Base-by-base conservation (phyloP, 176 grass and related monocot genomes). In the Phoenix roebelenii region DNA sequence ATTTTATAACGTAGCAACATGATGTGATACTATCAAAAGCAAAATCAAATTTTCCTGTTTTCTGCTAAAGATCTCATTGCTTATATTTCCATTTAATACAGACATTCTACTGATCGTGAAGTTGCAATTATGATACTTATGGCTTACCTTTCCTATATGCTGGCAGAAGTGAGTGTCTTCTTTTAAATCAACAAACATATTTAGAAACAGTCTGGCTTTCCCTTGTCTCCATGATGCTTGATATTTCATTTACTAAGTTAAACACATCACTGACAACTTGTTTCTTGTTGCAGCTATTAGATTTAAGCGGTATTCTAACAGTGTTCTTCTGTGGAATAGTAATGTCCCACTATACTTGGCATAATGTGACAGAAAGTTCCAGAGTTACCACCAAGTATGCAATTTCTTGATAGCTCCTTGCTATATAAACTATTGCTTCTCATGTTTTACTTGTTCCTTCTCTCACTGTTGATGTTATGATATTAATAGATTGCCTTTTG, bases 331-430 rank as follows among this genome's bases (percentile, higher is more conserved):
- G 85, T 49, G 90, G 90, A 50, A 95, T 95, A 3, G 74, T 89
- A 56, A 95, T 95, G 90, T 89, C 85, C 5, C 90, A 95, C 71
- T 95, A 95, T 70, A 95, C 90, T 67, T 95, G 90, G 90, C 90
- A 95, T 71, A 95, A 95, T 61, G 83, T 95, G 62, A 95, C 90
- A 57, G 90, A 95, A 80, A 95, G 90, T 60, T 95, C 90, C 16
- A 95, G 90, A 62, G 60, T 95, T 58, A 95, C 90, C 49, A 95
- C 90, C 57, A 95, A 89, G 90, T 89, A 89, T 71, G 71, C 16
- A 32, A 60, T 64, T 19, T 32, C 55, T 72, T 39, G 72, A 6
- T 1, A 0, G 49, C 4, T 55, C 54, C 29, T 62, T 15, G 35
- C 50, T 9, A n/a, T 25, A 19, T 25, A 23, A 3, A 15, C 7